phyloP scores from a whole-genome alignment of 2,329 filamentous ascomycete species.

The Trichoderma endophyticum region DNA sequence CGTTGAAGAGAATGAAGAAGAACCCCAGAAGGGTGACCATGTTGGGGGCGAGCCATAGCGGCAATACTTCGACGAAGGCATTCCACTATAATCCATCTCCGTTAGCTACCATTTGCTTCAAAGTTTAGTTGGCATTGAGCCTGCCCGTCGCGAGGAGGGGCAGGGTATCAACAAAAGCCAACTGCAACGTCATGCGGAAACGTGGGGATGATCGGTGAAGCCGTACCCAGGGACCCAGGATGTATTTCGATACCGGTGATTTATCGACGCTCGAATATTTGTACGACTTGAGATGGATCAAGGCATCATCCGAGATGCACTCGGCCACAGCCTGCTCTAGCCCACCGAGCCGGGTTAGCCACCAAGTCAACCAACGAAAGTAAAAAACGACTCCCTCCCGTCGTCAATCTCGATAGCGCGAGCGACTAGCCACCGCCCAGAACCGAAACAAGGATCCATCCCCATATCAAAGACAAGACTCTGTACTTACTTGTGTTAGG shows the following conservation, averaged over 20 bases:
- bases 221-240: constrained; percentile 90
- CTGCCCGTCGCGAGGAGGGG: neutral
- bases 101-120: constrained; percentile 16
- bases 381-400: constrained; percentile 13
- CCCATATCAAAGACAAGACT: neutral
- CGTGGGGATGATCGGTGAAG: neutral
- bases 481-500: constrained; percentile 33
- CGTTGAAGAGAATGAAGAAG: constrained; percentile 86
- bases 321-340: constrained; percentile 56
- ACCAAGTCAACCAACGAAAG: neutral
- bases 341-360: constrained; percentile 6
- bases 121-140: neutral
- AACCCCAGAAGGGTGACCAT: constrained; percentile 96
- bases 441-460: neutral
- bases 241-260: constrained; percentile 87
- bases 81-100: constrained; percentile 70
- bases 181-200: constrained; percentile 5
- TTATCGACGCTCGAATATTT: constrained; percentile 98
- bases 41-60: constrained; percentile 95
- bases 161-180: neutral
- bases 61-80: constrained; percentile 84
- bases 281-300: constrained; percentile 89
- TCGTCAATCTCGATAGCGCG: neutral
- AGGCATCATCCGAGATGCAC: constrained; percentile 83
- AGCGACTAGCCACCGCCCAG: neutral